These are phyloP conservation scores for Clonostachys byssicola DNA, from an alignment of 2,329 filamentous ascomycete species.

Conservation along the genomic window DNA sequence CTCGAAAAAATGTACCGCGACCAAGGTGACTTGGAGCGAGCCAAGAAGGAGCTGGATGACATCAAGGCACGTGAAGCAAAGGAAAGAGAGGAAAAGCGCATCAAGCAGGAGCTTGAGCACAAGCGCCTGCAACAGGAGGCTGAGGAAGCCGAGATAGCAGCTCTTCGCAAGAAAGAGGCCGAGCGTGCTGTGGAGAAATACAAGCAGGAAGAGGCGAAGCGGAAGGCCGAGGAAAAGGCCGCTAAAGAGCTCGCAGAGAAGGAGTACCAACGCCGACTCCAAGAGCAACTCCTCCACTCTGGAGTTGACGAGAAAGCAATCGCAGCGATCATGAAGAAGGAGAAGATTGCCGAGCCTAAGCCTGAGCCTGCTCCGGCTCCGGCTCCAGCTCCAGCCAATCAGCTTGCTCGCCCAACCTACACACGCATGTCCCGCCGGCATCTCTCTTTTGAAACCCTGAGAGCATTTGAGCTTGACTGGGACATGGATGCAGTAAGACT, in stretches of 20 bases:
- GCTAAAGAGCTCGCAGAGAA: slow-evolving; percentile 44
- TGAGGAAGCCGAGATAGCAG: slow-evolving; percentile 34
- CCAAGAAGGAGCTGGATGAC: slow-evolving; percentile 41
- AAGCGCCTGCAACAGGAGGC: slow-evolving; percentile 41
- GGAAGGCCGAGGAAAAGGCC: slow-evolving; percentile 36
- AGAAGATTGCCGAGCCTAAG: slow-evolving; percentile 32
- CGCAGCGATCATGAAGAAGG: slow-evolving; percentile 52
- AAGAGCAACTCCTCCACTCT: slow-evolving; percentile 53
- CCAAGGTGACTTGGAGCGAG: slow-evolving; percentile 43
- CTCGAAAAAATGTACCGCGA: slow-evolving; percentile 32
- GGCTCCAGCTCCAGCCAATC: slow-evolving; percentile 3
- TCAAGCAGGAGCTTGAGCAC: slow-evolving; percentile 47
- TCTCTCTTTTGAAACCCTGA: slow-evolving; percentile 58
- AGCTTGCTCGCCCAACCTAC: slow-evolving; percentile 44
- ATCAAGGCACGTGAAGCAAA: slow-evolving; percentile 40
- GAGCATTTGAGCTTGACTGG: slow-evolving; percentile 51
- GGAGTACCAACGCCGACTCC: slow-evolving; percentile 50
- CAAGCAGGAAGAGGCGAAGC: slow-evolving; percentile 40
- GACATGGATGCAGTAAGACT: slow-evolving; percentile 49
- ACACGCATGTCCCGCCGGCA: slow-evolving; percentile 60
- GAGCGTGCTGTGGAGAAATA: slow-evolving; percentile 48
- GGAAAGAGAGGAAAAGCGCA: slow-evolving; percentile 42
- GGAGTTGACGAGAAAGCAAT: slow-evolving; percentile 57
- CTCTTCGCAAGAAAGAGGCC: slow-evolving; percentile 39
- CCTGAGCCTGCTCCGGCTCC: slow-evolving; percentile 1